These are phyloP conservation scores for Globisporangium yorkense DNA, from an alignment of 352 stramenopile species.

Conservation along the genomic window DNA sequence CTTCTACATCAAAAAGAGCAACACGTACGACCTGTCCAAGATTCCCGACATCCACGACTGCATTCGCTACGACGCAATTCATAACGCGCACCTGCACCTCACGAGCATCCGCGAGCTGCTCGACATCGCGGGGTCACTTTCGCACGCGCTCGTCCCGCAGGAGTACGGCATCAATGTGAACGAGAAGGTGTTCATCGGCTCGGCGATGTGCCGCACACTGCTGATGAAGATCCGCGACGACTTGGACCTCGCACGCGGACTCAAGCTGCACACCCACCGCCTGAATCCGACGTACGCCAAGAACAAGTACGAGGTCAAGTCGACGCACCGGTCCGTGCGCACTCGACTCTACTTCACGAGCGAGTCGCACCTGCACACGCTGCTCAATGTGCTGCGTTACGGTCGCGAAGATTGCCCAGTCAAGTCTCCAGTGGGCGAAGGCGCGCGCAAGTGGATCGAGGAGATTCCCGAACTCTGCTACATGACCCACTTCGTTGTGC, in stretches of 20 bases:
- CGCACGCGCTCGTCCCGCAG: conserved; percentile 82
- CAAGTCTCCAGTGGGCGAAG: conserved; percentile 50
- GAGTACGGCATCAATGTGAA: conserved; percentile 87
- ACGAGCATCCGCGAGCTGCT: conserved; percentile 92
- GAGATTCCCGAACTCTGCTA: conserved; percentile 97
- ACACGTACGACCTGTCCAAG: conserved; percentile 94
- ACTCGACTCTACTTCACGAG: conserved; percentile 99
- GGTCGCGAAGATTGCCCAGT: conserved; percentile 54
- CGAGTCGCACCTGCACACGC: conserved; percentile 97
- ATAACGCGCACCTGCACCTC: conserved; percentile 95
- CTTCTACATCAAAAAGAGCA: conserved; percentile 93
- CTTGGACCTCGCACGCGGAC: conserved; percentile 69
- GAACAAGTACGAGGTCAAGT: conserved; percentile 82
- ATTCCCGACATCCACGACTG: conserved; percentile 99
- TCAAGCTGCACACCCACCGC: conserved; percentile 72
- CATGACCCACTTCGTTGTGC: conserved; percentile 98
- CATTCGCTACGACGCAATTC: conserved; percentile 96
- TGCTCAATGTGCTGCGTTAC: conserved; percentile 98
- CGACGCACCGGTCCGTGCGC: conserved; percentile 93
- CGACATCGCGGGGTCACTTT: conserved; percentile 91
- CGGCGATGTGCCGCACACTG: conserved; percentile 82
- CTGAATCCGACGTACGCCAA: conserved; percentile 81
- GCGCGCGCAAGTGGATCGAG: conserved; percentile 81
- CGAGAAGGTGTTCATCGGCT: conserved; percentile 85
- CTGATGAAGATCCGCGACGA: conserved; percentile 88